Percentiles rank a stretch among this genome's conserved stretches.
Evolutionary conservation across 2,329 filamentous ascomycete genomes (phyloP).

Genomic region (Scortechinia acanthostroma): DNA sequence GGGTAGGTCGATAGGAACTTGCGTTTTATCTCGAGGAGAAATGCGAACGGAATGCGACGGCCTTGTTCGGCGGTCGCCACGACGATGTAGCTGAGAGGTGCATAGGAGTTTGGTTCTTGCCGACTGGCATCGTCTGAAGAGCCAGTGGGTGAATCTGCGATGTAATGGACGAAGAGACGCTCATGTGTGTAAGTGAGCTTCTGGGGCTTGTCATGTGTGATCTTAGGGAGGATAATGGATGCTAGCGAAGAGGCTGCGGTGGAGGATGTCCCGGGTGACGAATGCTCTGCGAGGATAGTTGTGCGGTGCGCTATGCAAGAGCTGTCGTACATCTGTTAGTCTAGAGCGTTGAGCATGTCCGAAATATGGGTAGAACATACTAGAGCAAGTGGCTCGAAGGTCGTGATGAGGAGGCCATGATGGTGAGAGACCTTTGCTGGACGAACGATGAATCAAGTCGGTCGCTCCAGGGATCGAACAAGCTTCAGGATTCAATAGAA

Average conservation of each 20-base stretch:
- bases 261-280: background rate
- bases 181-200: slow-evolving; percentile 2
- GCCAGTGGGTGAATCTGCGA: background rate
- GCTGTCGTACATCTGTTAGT: background rate
- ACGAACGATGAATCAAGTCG: background rate
- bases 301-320: background rate
- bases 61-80: slow-evolving; percentile 1
- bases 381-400: slow-evolving; percentile 1
- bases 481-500: background rate
- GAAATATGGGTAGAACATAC: background rate
- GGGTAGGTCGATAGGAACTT: background rate
- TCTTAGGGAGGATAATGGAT: slow-evolving; percentile 17
- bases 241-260: background rate
- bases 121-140: background rate
- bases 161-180: slow-evolving; percentile 1
- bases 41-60: slow-evolving; percentile 2
- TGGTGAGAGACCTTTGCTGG: background rate
- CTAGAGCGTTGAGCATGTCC: background rate
- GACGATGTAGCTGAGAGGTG: slow-evolving; percentile 2
- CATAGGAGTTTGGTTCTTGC: background rate
- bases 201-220: slow-evolving; percentile 2
- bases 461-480: background rate
- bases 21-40: background rate
- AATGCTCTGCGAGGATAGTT: background rate
- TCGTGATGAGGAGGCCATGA: background rate